phyloP scores from a whole-genome alignment of 805 yeast species.

The Pichia phayaonensis region DNA sequence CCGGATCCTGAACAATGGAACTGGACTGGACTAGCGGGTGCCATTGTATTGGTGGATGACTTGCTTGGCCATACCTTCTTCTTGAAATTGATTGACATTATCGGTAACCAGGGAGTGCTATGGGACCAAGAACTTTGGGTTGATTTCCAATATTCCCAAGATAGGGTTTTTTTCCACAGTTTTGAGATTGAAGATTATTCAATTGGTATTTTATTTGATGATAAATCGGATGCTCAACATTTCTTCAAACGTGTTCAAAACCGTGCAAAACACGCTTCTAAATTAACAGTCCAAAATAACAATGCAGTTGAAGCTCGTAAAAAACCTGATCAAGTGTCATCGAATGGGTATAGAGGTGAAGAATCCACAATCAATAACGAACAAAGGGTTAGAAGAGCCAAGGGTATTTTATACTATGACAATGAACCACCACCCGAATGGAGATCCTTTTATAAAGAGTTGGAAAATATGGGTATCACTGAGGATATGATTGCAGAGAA shows the following conservation, averaged over 20 bases:
- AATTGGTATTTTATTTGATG: constrained; percentile 84
- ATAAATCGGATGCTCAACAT: constrained; percentile 78
- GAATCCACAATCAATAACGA: constrained; percentile 21
- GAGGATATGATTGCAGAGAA: constrained; percentile 89
- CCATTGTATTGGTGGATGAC: constrained; percentile 82
- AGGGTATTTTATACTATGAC: constrained; percentile 64
- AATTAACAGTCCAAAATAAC: constrained; percentile 76
- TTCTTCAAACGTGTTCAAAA: constrained; percentile 70
- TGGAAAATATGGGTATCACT: constrained; percentile 70
- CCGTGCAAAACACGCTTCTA: constrained; percentile 78
- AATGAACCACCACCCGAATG: constrained; percentile 79
- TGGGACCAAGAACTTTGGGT: constrained; percentile 97
- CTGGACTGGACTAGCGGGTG: constrained; percentile 86
- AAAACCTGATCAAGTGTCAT: constrained; percentile 30
- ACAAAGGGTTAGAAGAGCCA: constrained; percentile 47
- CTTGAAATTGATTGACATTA: constrained; percentile 78
- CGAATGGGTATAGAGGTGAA: constrained; percentile 65
- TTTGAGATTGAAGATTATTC: constrained; percentile 89
- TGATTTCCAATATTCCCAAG: constrained; percentile 85
- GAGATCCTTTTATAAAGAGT: constrained; percentile 64
- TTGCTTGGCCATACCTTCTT: constrained; percentile 91
- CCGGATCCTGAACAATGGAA: constrained; percentile 80
- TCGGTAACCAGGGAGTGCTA: constrained; percentile 75
- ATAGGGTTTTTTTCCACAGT: constrained; percentile 88
- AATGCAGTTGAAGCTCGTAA: constrained; percentile 79